Evolutionary conservation across 2,329 filamentous ascomycete genomes (phyloP).

Genomic region (Ustilaginoidea virens): DNA sequence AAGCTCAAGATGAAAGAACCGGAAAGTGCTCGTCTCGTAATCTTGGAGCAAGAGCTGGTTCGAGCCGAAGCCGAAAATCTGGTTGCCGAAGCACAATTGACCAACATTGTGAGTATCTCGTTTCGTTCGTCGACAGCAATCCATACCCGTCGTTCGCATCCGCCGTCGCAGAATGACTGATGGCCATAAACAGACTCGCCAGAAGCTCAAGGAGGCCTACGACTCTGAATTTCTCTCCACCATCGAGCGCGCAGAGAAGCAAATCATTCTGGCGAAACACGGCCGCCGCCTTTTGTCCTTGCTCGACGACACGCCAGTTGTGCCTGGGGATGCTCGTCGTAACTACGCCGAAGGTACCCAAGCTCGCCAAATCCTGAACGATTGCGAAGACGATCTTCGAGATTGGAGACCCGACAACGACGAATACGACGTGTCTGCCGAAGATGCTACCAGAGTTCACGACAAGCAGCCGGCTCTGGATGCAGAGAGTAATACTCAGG

Average conservation of each 20-base stretch:
- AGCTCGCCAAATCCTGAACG: constrained; percentile 75
- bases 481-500: background rate
- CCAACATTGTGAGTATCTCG: constrained; percentile 59
- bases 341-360: constrained; percentile 49
- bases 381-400: constrained; percentile 77
- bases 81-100: constrained; percentile 90
- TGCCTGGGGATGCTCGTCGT: constrained; percentile 67
- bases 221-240: constrained; percentile 76
- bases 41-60: constrained; percentile 90
- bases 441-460: constrained; percentile 10
- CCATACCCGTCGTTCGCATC: background rate
- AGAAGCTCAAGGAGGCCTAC: constrained; percentile 93
- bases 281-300: constrained; percentile 71
- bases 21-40: constrained; percentile 62
- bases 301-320: constrained; percentile 77
- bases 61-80: constrained; percentile 90
- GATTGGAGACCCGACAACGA: constrained; percentile 46
- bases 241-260: constrained; percentile 94
- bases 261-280: constrained; percentile 84
- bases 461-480: constrained; percentile 10
- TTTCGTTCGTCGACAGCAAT: background rate
- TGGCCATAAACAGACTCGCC: constrained; percentile 55
- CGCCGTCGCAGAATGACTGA: background rate
- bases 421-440: constrained; percentile 11
- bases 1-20: constrained; percentile 88